Percentiles rank a stretch among this genome's conserved stretches.
phyloP scores from a whole-genome alignment of 371 early-diverging fungal species.

The Gilbertella persicaria region DNA sequence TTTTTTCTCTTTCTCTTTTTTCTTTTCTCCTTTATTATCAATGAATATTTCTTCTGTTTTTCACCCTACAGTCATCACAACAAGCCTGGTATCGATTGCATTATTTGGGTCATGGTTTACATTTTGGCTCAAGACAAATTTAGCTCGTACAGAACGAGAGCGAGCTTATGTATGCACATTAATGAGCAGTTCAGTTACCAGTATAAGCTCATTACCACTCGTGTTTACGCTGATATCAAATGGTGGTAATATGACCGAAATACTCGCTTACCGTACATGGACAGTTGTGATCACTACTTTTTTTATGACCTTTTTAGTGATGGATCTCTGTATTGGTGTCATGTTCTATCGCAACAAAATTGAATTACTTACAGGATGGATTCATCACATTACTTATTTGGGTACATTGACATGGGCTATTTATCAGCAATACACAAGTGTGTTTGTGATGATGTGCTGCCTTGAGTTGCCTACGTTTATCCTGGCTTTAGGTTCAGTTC shows the following conservation, averaged over 20 bases:
- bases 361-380: conserved; percentile 55
- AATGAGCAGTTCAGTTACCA: conserved; percentile 36
- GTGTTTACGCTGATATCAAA: conserved; percentile 15
- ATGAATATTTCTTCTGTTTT: conserved; percentile 11
- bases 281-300: conserved; percentile 33
- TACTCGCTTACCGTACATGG: conserved; percentile 27
- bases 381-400: conserved; percentile 56
- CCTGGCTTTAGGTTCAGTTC: conserved; percentile 41
- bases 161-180: conserved; percentile 38
- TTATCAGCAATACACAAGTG: conserved; percentile 12
- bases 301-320: conserved; percentile 45
- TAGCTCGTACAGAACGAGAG: conserved; percentile 30
- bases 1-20: conserved; percentile 3
- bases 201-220: conserved; percentile 31
- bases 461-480: conserved; percentile 45
- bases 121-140: conserved; percentile 12
- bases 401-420: conserved; percentile 32
- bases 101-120: conserved; percentile 19
- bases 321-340: conserved; percentile 49
- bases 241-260: conserved; percentile 16
- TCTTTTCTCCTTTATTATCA: background rate
- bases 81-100: conserved; percentile 2
- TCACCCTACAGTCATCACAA: conserved; percentile 12
- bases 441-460: conserved; percentile 42
- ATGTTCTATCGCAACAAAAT: conserved; percentile 49